phyloP scores from a whole-genome alignment of 1,284 basidiomycete genomes.

The Fomitopsis betulina region DNA sequence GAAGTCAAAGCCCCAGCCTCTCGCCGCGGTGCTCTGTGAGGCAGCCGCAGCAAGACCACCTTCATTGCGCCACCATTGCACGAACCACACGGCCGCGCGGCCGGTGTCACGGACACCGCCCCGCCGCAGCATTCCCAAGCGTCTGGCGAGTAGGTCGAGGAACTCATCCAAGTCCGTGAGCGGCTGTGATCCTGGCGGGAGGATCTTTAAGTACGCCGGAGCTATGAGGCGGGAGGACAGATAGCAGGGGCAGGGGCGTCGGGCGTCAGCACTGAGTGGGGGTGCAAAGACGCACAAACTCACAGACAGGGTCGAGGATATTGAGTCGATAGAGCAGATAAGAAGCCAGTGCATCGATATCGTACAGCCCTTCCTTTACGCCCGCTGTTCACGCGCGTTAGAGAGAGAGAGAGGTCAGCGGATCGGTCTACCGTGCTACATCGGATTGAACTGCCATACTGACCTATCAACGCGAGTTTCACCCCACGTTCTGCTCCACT shows the following conservation, averaged over 20 bases:
- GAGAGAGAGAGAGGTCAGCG: conserved; percentile 8
- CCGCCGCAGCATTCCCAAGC: conserved; percentile 77
- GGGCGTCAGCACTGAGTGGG: not conserved
- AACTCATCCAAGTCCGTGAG: conserved; percentile 61
- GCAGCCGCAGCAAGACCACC: conserved; percentile 44
- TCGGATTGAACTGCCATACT: conserved; percentile 17
- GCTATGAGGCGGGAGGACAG: conserved; percentile 29
- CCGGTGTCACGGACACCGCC: conserved; percentile 70
- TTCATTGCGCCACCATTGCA: conserved; percentile 82
- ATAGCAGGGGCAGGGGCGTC: conserved; percentile 2
- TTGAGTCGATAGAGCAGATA: conserved; percentile 91
- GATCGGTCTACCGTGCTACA: not conserved
- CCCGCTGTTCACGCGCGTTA: conserved; percentile 54
- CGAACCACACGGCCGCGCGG: conserved; percentile 75
- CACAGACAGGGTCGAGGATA: conserved; percentile 67
- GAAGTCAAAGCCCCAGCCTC: conserved; percentile 77
- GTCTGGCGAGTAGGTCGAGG: conserved; percentile 61
- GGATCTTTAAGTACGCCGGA: conserved; percentile 65
- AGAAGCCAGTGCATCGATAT: conserved; percentile 77
- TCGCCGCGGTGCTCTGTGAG: conserved; percentile 16
- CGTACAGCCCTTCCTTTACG: conserved; percentile 92
- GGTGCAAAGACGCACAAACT: conserved; percentile 24
- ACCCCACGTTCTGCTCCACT: conserved; percentile 87
- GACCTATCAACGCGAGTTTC: conserved; percentile 91
- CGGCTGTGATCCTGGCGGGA: conserved; percentile 51